Percentiles rank a stretch among this genome's conserved stretches.
Evolutionary conservation across 345 rosid species (phyloP).

Genomic region (Reutealis trisperma): DNA sequence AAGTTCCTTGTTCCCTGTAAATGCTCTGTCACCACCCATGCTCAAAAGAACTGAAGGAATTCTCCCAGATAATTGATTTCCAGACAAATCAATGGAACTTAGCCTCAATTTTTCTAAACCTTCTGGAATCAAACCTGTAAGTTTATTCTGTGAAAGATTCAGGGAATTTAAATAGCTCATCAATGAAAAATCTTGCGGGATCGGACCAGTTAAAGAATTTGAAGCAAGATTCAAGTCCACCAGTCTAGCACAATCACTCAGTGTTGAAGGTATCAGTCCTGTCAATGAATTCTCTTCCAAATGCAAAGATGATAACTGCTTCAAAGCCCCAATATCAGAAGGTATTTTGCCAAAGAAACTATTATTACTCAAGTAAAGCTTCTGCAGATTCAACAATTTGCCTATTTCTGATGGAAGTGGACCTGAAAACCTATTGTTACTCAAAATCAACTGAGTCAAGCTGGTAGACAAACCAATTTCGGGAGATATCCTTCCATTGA

Average conservation of each 20-base stretch:
- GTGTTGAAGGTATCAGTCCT: constrained; percentile 57
- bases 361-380: constrained; percentile 57
- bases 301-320: constrained; percentile 64
- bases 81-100: constrained; percentile 76
- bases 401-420: constrained; percentile 65
- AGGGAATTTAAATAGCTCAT: constrained; percentile 66
- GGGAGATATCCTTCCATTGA: constrained; percentile 62
- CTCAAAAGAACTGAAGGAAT: constrained; percentile 61
- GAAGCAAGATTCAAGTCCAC: constrained; percentile 78
- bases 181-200: constrained; percentile 46
- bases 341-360: constrained; percentile 63
- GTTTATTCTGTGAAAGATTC: constrained; percentile 70
- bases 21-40: constrained; percentile 66
- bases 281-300: constrained; percentile 63
- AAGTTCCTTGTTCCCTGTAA: constrained; percentile 53
- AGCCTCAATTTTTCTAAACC: constrained; percentile 59
- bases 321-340: constrained; percentile 48
- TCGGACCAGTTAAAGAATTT: constrained; percentile 60
- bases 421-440: constrained; percentile 69
- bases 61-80: constrained; percentile 62
- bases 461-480: constrained; percentile 46
- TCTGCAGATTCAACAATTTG: constrained; percentile 52
- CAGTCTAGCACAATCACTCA: constrained; percentile 51
- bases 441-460: constrained; percentile 54
- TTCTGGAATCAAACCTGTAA: constrained; percentile 60